phyloP scores from a whole-genome alignment of 352 stramenopile genomes.

The Globisporangium camurandrum region DNA sequence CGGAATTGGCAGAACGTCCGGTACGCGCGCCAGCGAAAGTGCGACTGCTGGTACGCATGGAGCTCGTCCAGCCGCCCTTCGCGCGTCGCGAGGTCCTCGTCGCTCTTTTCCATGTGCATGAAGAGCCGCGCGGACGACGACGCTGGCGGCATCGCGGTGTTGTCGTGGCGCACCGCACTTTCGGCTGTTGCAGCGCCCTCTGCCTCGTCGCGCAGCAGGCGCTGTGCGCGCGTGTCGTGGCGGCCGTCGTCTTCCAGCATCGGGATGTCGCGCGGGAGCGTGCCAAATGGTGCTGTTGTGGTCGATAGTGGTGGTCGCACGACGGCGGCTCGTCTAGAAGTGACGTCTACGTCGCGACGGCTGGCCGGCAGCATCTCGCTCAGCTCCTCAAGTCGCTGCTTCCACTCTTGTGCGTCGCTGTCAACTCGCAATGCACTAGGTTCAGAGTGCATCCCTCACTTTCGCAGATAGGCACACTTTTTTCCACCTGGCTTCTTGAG shows the following conservation, averaged over 20 bases:
- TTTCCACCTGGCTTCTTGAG: too few species aligned
- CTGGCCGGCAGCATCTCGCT: conserved; percentile 10
- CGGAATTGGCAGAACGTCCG: conserved; percentile 66
- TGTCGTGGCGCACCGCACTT: neutral
- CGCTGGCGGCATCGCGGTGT: conserved; percentile 1
- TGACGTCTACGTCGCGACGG: conserved; percentile 1
- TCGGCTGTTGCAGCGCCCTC: neutral
- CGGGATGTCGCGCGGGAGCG: conserved; percentile 7
- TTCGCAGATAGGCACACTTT: too few species aligned
- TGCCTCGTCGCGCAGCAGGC: neutral
- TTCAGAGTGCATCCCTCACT: neutral
- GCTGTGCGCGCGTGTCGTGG: neutral
- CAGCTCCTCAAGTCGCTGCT: conserved; percentile 10
- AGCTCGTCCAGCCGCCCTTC: conserved; percentile 54
- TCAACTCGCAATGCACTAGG: neutral
- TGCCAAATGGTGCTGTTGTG: neutral
- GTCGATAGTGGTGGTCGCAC: neutral
- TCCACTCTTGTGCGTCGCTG: conserved; percentile 4
- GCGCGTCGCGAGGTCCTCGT: conserved; percentile 35
- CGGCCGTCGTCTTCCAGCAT: conserved; percentile 14
- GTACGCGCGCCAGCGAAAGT: conserved; percentile 54
- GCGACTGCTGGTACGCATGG: conserved; percentile 30
- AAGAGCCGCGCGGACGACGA: conserved; percentile 10
- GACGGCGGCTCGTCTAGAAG: neutral
- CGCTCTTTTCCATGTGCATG: conserved; percentile 18